Percentiles rank a stretch among this genome's conserved stretches.
Evolutionary conservation across 768 basidiomycete genomes (phyloP).

Genomic region (Phylloporus sp.): DNA sequence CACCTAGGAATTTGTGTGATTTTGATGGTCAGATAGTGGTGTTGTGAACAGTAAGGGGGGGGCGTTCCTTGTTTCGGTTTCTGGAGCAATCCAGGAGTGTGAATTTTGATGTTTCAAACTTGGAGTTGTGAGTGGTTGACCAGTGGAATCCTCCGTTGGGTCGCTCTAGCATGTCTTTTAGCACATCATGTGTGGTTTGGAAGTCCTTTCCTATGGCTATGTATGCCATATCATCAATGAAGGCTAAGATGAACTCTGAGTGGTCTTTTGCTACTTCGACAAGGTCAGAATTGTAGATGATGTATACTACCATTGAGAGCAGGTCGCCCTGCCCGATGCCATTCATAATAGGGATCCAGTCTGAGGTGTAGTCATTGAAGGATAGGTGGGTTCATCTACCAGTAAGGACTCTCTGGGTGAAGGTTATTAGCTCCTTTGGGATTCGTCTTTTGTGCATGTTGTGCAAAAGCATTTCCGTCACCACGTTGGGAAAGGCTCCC

Average conservation of each 20-base stretch:
- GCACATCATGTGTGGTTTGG: neutral
- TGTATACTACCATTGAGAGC: conserved; percentile 21
- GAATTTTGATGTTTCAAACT: too few species aligned
- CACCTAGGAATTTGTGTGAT: too few species aligned
- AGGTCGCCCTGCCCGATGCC: conserved; percentile 32
- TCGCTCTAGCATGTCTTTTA: neutral
- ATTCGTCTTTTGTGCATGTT: neutral
- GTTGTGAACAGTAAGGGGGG: too few species aligned
- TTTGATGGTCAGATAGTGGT: too few species aligned
- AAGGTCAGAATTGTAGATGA: conserved; percentile 28
- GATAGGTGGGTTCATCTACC: conserved; percentile 2
- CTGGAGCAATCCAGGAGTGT: too few species aligned
- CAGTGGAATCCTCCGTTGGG: too few species aligned
- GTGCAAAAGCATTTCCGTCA: neutral
- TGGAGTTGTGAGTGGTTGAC: too few species aligned
- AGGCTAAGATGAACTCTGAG: neutral
- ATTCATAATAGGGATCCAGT: conserved; percentile 12
- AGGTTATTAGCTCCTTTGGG: too few species aligned
- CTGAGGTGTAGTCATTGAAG: conserved; percentile 25
- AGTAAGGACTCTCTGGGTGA: conserved; percentile 1
- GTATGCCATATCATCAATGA: conserved; percentile 2
- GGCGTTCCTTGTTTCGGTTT: too few species aligned
- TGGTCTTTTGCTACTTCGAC: neutral
- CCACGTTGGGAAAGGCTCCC: neutral
- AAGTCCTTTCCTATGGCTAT: neutral